Conservation (phyloP, 768 basidiomycete species). For the Russula olivacea region DNA sequence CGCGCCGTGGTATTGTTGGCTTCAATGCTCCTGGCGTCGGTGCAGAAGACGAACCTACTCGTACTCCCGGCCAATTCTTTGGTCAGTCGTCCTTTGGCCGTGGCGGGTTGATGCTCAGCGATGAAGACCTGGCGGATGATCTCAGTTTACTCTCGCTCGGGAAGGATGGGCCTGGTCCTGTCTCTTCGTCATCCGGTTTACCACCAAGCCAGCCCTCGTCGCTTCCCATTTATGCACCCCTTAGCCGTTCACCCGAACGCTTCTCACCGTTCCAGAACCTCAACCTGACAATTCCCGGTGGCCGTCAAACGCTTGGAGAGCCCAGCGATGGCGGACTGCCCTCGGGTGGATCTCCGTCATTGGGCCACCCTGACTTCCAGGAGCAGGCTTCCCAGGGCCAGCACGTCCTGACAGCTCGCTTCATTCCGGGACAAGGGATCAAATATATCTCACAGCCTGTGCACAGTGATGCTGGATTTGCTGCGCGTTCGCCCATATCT, state of each 20-base stretch:
- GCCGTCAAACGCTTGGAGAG: conserved; percentile 49
- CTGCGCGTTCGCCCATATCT: conserved; percentile 51
- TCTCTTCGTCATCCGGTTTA: conserved; percentile 36
- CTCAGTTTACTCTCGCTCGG: conserved; percentile 58
- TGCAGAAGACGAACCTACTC: conserved; percentile 37
- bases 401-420: conserved; percentile 48
- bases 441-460: conserved; percentile 44
- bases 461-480: conserved; percentile 30
- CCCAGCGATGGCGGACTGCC: conserved; percentile 59
- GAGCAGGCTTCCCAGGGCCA: conserved; percentile 31
- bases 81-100: conserved; percentile 35
- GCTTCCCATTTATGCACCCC: conserved; percentile 67
- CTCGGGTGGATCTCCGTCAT: conserved; percentile 43
- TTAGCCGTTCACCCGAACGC: conserved; percentile 52
- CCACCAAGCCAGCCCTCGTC: conserved; percentile 68
- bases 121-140: conserved; percentile 75
- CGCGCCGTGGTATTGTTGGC: conserved; percentile 59
- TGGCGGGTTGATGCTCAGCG: conserved; percentile 61
- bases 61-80: conserved; percentile 32
- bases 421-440: conserved; percentile 60
- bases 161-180: conserved; percentile 37
- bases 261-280: conserved; percentile 55
- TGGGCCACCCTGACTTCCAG: conserved; percentile 43
- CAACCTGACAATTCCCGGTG: conserved; percentile 51
- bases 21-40: conserved; percentile 57